These are phyloP conservation scores for Cyphellophora europaea DNA, from an alignment of 2,329 filamentous ascomycete genomes.

Conservation along the genomic window DNA sequence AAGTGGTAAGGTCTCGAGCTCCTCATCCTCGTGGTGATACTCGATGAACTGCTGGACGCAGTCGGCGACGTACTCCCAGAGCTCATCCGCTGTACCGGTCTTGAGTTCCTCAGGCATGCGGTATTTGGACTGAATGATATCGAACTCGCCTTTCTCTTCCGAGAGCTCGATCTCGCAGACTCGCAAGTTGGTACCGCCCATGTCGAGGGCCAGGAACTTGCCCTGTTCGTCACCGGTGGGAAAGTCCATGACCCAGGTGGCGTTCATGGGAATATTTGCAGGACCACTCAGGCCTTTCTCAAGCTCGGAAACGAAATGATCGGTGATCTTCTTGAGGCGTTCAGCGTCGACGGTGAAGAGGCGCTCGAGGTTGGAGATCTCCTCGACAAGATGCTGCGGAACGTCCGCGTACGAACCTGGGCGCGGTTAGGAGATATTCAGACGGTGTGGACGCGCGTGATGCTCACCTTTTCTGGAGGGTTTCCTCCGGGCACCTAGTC, in stretches of 20 bases:
- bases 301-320: constrained; percentile 83
- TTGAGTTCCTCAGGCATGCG: constrained; percentile 89
- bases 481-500: constrained; percentile 52
- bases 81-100: constrained; percentile 69
- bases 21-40: constrained; percentile 63
- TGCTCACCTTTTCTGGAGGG: constrained; percentile 66
- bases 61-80: constrained; percentile 93
- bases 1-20: constrained; percentile 57
- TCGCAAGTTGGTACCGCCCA: constrained; percentile 92
- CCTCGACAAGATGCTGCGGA: constrained; percentile 69
- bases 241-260: constrained; percentile 88
- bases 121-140: constrained; percentile 94
- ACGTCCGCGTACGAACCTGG: constrained; percentile 84
- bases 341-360: constrained; percentile 67
- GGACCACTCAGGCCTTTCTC: constrained; percentile 80
- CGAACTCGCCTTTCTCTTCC: constrained; percentile 79
- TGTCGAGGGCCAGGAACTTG: constrained; percentile 81
- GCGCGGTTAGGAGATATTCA: not conserved
- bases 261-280: constrained; percentile 97
- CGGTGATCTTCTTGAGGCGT: constrained; percentile 82
- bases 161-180: constrained; percentile 89
- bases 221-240: constrained; percentile 81
- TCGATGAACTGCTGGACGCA: constrained; percentile 86
- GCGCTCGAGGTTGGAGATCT: constrained; percentile 78
- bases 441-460: constrained; percentile 11